Percentiles rank a stretch among this genome's conserved stretches.
phyloP scores from a whole-genome alignment of 805 yeast genomes.

The Yarrowia keelungensis region DNA sequence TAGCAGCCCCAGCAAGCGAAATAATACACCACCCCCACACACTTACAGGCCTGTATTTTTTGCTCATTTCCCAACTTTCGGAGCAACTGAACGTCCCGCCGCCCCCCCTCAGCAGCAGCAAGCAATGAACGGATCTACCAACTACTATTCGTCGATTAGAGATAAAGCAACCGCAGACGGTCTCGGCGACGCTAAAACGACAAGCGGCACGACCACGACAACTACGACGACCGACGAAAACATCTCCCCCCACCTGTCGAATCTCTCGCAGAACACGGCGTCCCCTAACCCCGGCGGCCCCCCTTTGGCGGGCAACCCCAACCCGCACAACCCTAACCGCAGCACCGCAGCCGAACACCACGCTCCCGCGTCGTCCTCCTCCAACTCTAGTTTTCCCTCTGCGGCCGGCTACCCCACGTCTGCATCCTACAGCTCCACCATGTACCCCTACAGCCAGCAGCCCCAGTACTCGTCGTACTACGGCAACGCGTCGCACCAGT shows the following conservation, averaged over 20 bases:
- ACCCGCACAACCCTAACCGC: constrained; percentile 31
- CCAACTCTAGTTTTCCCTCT: constrained; percentile 29
- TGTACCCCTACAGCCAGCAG: constrained; percentile 39
- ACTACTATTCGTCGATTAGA: constrained; percentile 34
- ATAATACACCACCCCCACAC: not conserved
- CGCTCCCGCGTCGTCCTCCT: constrained; percentile 14
- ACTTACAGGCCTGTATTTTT: not conserved
- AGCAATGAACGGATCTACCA: constrained; percentile 34
- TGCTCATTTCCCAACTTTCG: constrained; percentile 2
- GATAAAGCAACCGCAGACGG: not conserved
- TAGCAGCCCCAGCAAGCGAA: too few relatives aligned
- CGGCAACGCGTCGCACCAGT: constrained; percentile 38
- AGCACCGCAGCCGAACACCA: constrained; percentile 15
- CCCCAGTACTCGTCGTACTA: constrained; percentile 39
- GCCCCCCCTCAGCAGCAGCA: constrained; percentile 1
- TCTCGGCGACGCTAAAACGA: too few relatives aligned
- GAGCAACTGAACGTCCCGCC: constrained; percentile 25
- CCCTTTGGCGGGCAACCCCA: not conserved
- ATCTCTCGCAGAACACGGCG: not conserved
- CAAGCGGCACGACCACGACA: not conserved
- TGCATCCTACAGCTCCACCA: constrained; percentile 25
- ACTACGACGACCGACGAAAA: not conserved
- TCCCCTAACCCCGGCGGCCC: constrained; percentile 16
- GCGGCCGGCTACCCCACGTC: constrained; percentile 39
- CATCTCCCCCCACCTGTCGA: not conserved